Base-by-base conservation (phyloP, 2,329 filamentous ascomycete genomes). In the Clarireedia homoeocarpa region DNA sequence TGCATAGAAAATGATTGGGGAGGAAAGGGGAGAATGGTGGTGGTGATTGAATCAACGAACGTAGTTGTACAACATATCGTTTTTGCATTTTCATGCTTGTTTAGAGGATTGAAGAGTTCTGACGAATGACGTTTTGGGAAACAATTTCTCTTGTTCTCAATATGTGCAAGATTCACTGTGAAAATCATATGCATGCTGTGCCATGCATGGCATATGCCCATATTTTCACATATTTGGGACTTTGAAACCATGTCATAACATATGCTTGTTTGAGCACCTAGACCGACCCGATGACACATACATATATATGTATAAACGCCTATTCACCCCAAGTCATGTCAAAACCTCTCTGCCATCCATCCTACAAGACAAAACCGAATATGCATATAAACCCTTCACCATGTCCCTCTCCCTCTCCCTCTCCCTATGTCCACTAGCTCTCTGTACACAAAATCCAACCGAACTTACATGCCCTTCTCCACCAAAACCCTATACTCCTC, bases 401-500 rank as follows among this genome's bases (percentile, higher is more conserved):
- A 46, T 10, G 53, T 56, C 3, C 48, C 56, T 14, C 17, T 39
- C 30, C 48, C 39, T 50, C 48, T 24, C 30, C 46, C 17, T 14
- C 39, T 14, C 3, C 14, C 7, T 40, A 15, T 27, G 20, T 20
- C 20, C 20, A 20, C 20, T 20, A 47, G 48, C n/a, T 23, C 46
- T 10, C 42, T 23, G 39, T 55, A 51, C 38, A 48, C 56, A 23
- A 58, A 58, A 36, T 26, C 59, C 27, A 59, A 2, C 20, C 40
- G 2, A 20, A 2, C 40, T 63, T 53, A 67, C 62, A 67, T 66
- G 30, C 65, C 66, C 54, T 57, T 61, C 55, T 58, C 63, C 26
- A 59, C 62, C 27, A 65, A 64, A 36, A 58, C 56, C 51, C 67
- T 64, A 50, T 66, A 60, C 34, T 51, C 48, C 60, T 65, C 63